A percentile compares a stretch with the other conserved stretches of the same genome.
phyloP scores from a whole-genome alignment of 192 early-diverging fungal genomes.

The Coemansia asiatica region DNA sequence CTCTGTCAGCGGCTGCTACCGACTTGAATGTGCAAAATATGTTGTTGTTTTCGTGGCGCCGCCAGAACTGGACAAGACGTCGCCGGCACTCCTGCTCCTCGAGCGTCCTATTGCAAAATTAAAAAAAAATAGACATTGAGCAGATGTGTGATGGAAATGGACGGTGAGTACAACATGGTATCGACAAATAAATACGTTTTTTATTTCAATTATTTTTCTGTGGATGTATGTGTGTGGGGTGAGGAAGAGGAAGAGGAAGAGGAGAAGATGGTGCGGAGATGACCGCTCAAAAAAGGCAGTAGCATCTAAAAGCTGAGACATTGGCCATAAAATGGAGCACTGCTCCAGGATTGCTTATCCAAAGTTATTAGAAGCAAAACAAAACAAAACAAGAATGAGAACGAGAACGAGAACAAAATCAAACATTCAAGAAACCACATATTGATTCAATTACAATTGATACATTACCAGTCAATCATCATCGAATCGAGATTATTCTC shows the following conservation, averaged over 20 bases:
- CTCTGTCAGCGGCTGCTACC: constrained; percentile 59
- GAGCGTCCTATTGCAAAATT: constrained; percentile 47
- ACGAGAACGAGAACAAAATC: background rate
- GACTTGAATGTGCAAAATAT: constrained; percentile 67
- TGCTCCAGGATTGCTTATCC: too few relatives aligned
- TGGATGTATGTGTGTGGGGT: too few relatives aligned
- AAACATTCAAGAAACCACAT: background rate
- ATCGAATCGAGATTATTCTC: constrained; percentile 68
- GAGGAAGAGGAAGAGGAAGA: too few relatives aligned
- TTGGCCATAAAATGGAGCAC: too few relatives aligned
- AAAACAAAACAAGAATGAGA: background rate
- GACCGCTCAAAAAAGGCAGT: background rate
- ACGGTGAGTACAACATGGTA: background rate
- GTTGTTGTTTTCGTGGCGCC: constrained; percentile 63
- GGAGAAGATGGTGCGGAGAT: too few relatives aligned
- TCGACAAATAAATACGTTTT: background rate
- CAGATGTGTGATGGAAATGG: background rate
- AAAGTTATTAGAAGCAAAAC: background rate
- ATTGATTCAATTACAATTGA: constrained; percentile 2
- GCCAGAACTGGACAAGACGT: constrained; percentile 74
- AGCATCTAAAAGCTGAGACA: background rate
- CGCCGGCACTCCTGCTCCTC: constrained; percentile 67
- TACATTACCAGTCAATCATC: constrained; percentile 62
- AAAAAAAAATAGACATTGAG: background rate
- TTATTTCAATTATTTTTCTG: too few relatives aligned